Conservation (phyloP, 2,329 filamentous ascomycete genomes). For the Penicillium griseofulvum region DNA sequence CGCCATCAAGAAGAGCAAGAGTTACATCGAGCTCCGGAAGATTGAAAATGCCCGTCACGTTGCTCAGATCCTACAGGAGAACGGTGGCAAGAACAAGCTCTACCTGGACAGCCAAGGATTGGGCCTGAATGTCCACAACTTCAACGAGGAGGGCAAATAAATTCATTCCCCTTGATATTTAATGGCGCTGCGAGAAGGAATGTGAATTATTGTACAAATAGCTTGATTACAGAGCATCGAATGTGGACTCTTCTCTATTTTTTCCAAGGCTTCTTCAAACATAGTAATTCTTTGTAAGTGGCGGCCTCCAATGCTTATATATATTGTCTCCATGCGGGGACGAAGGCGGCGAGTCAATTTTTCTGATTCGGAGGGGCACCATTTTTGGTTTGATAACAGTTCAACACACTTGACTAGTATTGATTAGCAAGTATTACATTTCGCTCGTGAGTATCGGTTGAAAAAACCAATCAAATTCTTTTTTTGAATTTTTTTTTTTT, state of each 20-base stretch:
- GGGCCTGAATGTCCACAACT: constrained; percentile 73
- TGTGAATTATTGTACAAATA: constrained; percentile 39
- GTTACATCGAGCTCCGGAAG: constrained; percentile 94
- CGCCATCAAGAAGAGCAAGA: constrained; percentile 98
- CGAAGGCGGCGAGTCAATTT: constrained; percentile 33
- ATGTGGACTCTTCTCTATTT: constrained; percentile 36
- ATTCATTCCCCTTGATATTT: constrained; percentile 19
- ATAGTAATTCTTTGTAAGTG: background rate
- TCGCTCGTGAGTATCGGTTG: background rate
- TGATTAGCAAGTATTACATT: background rate
- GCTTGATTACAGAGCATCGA: constrained; percentile 32
- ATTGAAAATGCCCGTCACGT: constrained; percentile 94
- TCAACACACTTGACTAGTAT: background rate
- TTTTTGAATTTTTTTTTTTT: background rate
- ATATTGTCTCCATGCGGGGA: constrained; percentile 26
- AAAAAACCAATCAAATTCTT: rapidly evolving
- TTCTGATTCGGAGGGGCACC: constrained; percentile 21
- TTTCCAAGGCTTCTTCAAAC: background rate
- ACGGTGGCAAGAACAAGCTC: constrained; percentile 84
- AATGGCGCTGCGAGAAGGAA: constrained; percentile 19
- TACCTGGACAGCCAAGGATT: constrained; percentile 89
- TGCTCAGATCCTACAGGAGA: constrained; percentile 82
- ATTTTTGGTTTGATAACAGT: constrained; percentile 5
- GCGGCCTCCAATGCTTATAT: background rate
- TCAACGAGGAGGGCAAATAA: constrained; percentile 34